Evolutionary conservation across 2,329 filamentous ascomycete species (phyloP), one percentile per base, ranked within the genome.

Genomic region (Onygena corvina): DNA sequence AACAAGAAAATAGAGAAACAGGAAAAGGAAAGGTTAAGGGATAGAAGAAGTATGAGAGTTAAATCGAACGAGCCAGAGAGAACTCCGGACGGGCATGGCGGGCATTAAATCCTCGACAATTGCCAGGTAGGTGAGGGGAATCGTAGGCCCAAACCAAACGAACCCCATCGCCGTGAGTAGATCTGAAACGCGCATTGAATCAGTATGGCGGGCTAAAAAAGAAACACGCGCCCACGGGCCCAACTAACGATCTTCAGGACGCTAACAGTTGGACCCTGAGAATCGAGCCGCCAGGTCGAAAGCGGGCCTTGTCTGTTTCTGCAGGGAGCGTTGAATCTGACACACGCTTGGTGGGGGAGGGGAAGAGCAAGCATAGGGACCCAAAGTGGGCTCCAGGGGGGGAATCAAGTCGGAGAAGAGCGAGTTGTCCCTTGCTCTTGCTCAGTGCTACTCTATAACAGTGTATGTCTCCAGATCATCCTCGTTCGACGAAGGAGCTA

Each of bases 101-200:
- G 49, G 61, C 61, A 62, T 68, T 68, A 67, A 68, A 68, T 68
- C 53, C 46, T 52, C 55, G 38, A 48, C 45, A 18, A 14, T n/a
- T n/a, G 35, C n/a, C 36, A 33, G 36, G 18, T 46, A 50, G 42
- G 50, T 25, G 14, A 7, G 3, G 16, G 18, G 20, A 48, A 21
- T 47, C 12, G 27, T 33, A 50, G 21, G 42, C 35, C 33, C 16
- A 14, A 40, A 31, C 47, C 45, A 40, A 46, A 50, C 23, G 40
- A 40, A 50, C 36, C 45, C 33, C 38, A 36, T 40, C 36, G 14
- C 33, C 18, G 20, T 47, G 16, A 47, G 36, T 20, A 14, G 46
- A 53, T 33, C 50, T 53, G 51, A 53, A 53, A 53, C 51, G 12
- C 21, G 36, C 36, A 42, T 16, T 42, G 36, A 42, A 53, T 47